Evolutionary conservation across 805 yeast genomes (phyloP).

Genomic region (Wickerhamiella vanderwaltii): DNA sequence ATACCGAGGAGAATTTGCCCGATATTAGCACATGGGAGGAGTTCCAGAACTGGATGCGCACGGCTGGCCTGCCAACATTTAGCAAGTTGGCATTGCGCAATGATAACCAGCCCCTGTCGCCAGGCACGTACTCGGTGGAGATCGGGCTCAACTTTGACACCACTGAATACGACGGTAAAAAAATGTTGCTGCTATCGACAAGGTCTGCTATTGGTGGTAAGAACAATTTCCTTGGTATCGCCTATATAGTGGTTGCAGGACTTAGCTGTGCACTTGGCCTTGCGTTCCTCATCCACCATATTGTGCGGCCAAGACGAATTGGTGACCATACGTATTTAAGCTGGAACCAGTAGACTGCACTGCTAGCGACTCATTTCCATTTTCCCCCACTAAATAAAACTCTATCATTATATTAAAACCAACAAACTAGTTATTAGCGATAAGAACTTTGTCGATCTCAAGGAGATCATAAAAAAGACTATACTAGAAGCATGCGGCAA

Average conservation of each 20-base stretch:
- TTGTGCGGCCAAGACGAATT: constrained; percentile 70
- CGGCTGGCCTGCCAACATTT: constrained; percentile 86
- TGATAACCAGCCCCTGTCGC: constrained; percentile 39
- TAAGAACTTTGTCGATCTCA: too few relatives aligned
- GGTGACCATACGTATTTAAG: constrained; percentile 67
- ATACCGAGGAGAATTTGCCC: constrained; percentile 70
- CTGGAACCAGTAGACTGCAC: constrained; percentile 35
- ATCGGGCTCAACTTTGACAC: constrained; percentile 76
- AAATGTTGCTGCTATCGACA: constrained; percentile 69
- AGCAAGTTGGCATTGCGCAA: constrained; percentile 72
- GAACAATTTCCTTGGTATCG: constrained; percentile 70
- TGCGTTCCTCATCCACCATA: constrained; percentile 65
- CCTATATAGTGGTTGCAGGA: constrained; percentile 76
- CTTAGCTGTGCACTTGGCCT: constrained; percentile 59
- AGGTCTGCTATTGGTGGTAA: constrained; percentile 79
- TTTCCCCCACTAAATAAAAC: too few relatives aligned
- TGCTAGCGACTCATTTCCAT: too few relatives aligned
- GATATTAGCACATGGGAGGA: constrained; percentile 66
- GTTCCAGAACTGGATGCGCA: constrained; percentile 95
- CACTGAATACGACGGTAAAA: constrained; percentile 74
- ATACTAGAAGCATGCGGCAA: too few relatives aligned
- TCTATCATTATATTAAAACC: too few relatives aligned
- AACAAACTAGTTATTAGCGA: too few relatives aligned
- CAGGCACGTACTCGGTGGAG: constrained; percentile 59
- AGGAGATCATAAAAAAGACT: too few relatives aligned